A percentile compares a stretch with the other conserved stretches of the same genome.
These are phyloP conservation scores for Talaromyces rugulosus DNA, from an alignment of 2,329 filamentous ascomycete species.

Conservation along the genomic window DNA sequence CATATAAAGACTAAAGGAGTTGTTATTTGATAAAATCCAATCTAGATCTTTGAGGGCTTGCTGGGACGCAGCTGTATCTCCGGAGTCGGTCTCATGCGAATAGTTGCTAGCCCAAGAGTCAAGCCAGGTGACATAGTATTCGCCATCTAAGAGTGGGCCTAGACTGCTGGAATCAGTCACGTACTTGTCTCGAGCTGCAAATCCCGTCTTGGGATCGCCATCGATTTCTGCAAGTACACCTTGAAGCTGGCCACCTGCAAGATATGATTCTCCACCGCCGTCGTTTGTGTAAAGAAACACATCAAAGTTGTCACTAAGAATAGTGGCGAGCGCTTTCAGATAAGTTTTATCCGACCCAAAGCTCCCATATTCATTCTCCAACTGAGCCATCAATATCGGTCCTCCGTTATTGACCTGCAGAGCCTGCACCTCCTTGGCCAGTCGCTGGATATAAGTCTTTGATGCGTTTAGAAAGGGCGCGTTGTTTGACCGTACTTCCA, in stretches of 20 bases:
- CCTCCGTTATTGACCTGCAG: constrained; percentile 42
- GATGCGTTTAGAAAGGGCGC: constrained; percentile 37
- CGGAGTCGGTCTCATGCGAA: constrained; percentile 25
- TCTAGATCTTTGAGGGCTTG: constrained; percentile 28
- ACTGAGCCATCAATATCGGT: constrained; percentile 48
- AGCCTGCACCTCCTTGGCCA: constrained; percentile 26
- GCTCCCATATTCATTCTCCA: constrained; percentile 52
- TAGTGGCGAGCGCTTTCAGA: constrained; percentile 23
- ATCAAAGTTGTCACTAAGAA: constrained; percentile 39
- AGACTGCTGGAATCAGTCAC: constrained; percentile 27
- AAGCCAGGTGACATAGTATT: constrained; percentile 45
- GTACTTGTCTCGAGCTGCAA: background rate
- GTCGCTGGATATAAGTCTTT: constrained; percentile 31
- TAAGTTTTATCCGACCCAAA: constrained; percentile 46
- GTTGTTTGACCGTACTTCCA: constrained; percentile 42
- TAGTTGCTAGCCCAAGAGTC: constrained; percentile 44
- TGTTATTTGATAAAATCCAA: constrained; percentile 35
- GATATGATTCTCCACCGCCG: constrained; percentile 40
- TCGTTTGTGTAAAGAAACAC: constrained; percentile 49
- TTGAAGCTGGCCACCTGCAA: constrained; percentile 42
- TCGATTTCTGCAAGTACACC: constrained; percentile 46
- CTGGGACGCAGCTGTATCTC: constrained; percentile 4
- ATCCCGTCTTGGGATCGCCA: constrained; percentile 27
- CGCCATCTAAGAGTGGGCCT: constrained; percentile 45
- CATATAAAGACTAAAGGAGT: constrained; percentile 51